Evolutionary conservation across 2,329 filamentous ascomycete genomes (phyloP), one percentile per base, ranked within the genome.

Genomic region (Pseudogymnoascus sp.): DNA sequence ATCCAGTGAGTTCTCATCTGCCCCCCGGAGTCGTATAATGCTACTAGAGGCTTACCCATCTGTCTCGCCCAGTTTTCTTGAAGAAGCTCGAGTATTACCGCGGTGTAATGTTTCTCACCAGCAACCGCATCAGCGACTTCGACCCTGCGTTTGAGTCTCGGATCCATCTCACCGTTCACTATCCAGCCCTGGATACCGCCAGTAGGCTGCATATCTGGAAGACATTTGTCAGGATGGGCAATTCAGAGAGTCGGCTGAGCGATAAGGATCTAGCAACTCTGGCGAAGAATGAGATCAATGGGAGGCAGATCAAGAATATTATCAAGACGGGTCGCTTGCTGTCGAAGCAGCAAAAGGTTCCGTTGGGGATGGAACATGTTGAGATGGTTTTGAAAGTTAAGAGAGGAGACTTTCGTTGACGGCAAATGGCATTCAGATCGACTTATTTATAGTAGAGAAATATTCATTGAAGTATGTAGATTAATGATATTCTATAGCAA

Each of bases 71-170:
- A 60, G 70, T 74, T 5, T 76, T 76, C 62, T 64, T 77, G 2
- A 67, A 73, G 0, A 71, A 68, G 0, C 65, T 77, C 0, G 75
- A 76, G 60, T 77, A 74, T 62, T 77, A 73, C 60, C 67, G 75
- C 25, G 75, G 74, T 0, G 73, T 77, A 28, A 62, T 77, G 1
- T 76, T 78, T 60, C 65, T 77, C 16, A 77, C 74, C 0, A 74
- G 71, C 8, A 75, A 75, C 55, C 67, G 71, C 4, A 67, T 73
- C 6, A 66, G 67, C 1, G 66, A 69, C 12, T 72, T 75, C 49
- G 73, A 76, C 60, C 64, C 69, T 1, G 73, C 73, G 0, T 73
- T 75, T 62, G 65, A 74, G 28, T 71, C 67, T 1, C 68, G 74
- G 3, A 72, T 75, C 19, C 72, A 76, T 55, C 42, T 73, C 19